Conservation (phyloP, 192 early-diverging fungal species). For the Coemansia sp. region DNA sequence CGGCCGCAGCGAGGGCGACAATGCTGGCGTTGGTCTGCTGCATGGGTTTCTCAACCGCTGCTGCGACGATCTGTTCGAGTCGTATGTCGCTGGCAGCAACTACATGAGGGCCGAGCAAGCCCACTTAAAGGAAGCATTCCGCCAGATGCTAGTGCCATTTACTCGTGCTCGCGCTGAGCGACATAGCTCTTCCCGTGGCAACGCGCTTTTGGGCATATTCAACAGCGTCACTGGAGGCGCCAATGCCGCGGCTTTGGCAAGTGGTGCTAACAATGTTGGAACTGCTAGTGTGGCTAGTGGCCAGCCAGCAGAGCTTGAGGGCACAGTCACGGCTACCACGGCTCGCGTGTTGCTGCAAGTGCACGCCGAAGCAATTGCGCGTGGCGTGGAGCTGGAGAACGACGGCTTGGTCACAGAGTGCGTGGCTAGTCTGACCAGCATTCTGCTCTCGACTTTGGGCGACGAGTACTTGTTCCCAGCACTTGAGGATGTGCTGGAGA, state of each 20-base stretch:
- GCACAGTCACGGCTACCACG: conserved; percentile 25
- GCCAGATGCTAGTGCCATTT: conserved; percentile 53
- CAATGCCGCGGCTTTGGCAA: background rate
- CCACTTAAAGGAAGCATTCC: conserved; percentile 68
- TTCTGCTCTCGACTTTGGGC: conserved; percentile 78
- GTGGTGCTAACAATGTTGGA: background rate
- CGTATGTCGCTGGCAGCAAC: conserved; percentile 85
- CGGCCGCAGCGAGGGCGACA: conserved; percentile 50
- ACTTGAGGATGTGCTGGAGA: conserved; percentile 65
- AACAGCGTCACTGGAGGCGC: conserved; percentile 38
- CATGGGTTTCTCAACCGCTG: conserved; percentile 78
- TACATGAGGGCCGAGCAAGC: conserved; percentile 78
- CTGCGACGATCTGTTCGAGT: conserved; percentile 93
- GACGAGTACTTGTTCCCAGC: conserved; percentile 79
- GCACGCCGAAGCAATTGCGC: conserved; percentile 73
- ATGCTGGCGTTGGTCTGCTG: conserved; percentile 56
- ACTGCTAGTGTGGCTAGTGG: background rate
- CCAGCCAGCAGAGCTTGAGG: conserved; percentile 12
- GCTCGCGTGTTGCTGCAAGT: conserved; percentile 59
- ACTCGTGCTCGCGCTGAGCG: conserved; percentile 43
- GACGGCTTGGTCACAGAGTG: conserved; percentile 64
- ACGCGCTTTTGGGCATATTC: conserved; percentile 49
- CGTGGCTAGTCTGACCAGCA: conserved; percentile 65
- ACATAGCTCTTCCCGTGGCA: conserved; percentile 35
- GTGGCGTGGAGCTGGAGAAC: conserved; percentile 75